Percentiles rank a stretch among this genome's conserved stretches.
Evolutionary conservation across 2,329 filamentous ascomycete species (phyloP).

Genomic region (Chaetomiaceae sp.): DNA sequence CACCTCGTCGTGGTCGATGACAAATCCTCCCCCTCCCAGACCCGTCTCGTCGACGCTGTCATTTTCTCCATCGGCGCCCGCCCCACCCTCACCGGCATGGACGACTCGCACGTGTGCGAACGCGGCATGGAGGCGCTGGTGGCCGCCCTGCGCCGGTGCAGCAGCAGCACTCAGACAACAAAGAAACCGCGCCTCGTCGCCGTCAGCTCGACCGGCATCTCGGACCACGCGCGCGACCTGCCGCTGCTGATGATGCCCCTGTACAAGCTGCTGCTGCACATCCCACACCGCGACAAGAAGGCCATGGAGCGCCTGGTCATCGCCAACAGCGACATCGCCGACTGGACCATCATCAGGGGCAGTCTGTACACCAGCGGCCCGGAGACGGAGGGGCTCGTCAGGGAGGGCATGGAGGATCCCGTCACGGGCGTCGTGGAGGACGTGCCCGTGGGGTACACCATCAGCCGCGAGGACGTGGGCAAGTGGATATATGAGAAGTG

Average conservation of each 20-base stretch:
- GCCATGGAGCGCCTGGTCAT: conserved; percentile 39
- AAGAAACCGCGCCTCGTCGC: conserved; percentile 35
- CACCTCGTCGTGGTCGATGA: no score
- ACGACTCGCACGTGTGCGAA: conserved; percentile 46
- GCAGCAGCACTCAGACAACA: no score
- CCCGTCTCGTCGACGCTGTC: conserved; percentile 40
- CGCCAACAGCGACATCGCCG: conserved; percentile 22
- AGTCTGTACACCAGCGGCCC: conserved; percentile 29
- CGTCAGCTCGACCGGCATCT: conserved; percentile 42
- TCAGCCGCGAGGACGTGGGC: conserved; percentile 44
- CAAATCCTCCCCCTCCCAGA: conserved; percentile 24
- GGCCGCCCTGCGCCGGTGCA: conserved; percentile 32
- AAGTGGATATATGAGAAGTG: conserved; percentile 42
- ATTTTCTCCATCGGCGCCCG: conserved; percentile 45
- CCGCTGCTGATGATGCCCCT: conserved; percentile 38
- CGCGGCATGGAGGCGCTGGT: conserved; percentile 41
- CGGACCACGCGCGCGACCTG: conserved; percentile 34
- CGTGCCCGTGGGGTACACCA: conserved; percentile 41
- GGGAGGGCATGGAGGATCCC: conserved; percentile 39
- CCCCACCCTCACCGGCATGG: conserved; percentile 32
- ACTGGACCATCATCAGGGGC: conserved; percentile 32
- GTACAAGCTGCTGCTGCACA: conserved; percentile 36
- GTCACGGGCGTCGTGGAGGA: conserved; percentile 28
- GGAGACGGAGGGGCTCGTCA: conserved; percentile 29
- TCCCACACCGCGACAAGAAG: conserved; percentile 41